Conservation (phyloP, 495 filamentous ascomycete species). For the Trichoderma asperelloides region DNA sequence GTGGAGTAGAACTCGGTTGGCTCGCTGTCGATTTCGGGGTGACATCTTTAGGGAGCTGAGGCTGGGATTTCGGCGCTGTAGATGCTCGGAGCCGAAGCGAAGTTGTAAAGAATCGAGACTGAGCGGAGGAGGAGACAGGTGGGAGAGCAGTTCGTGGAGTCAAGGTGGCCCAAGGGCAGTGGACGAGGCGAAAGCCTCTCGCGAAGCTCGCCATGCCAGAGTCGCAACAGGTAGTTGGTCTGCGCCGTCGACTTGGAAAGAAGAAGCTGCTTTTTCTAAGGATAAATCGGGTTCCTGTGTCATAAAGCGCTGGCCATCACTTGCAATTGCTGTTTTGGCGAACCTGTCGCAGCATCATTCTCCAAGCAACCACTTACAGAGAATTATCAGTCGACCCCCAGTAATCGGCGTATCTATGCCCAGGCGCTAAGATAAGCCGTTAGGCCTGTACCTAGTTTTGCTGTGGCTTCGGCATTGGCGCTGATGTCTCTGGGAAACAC, state of each 20-base stretch:
- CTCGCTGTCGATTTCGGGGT: not conserved
- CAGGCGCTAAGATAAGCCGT: not conserved
- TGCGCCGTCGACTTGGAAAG: not conserved
- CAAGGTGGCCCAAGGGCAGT: not conserved
- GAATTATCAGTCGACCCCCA: not conserved
- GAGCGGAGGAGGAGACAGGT: not conserved
- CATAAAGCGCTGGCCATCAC: not conserved
- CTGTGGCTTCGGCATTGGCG: not conserved
- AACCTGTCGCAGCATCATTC: not conserved
- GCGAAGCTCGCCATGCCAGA: constrained; percentile 2
- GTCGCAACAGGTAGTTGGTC: not conserved
- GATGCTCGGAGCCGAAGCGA: not conserved
- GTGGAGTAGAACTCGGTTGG: not conserved
- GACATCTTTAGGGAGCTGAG: not conserved
- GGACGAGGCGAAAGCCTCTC: not conserved
- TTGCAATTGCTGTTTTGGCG: not conserved
- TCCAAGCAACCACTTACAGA: not conserved
- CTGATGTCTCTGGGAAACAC: not conserved
- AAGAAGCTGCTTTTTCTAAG: not conserved
- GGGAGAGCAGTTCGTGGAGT: constrained; percentile 6
- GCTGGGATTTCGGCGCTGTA: not conserved
- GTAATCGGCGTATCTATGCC: not conserved
- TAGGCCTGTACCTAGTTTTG: not conserved
- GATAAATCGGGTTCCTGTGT: not conserved
- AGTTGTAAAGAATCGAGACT: not conserved